Evolutionary conservation across 1,284 basidiomycete genomes (phyloP).

Genomic region (Apiotrichum gracile): DNA sequence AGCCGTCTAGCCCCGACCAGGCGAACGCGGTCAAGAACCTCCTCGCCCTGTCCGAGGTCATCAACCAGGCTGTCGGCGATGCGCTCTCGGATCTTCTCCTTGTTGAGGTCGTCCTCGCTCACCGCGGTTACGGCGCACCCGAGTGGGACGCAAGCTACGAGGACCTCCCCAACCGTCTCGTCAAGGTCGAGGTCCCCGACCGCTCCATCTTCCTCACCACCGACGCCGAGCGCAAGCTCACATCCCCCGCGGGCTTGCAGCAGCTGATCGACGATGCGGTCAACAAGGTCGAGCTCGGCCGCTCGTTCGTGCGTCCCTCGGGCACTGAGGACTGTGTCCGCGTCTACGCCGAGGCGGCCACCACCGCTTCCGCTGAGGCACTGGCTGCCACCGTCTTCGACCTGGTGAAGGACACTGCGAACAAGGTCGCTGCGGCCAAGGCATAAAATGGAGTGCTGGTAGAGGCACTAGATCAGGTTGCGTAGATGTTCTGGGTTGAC

Average conservation of each 20-base stretch:
- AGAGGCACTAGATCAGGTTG: too few species aligned
- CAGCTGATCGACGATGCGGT: constrained; percentile 80
- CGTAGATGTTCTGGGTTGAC: background rate
- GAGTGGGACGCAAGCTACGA: constrained; percentile 94
- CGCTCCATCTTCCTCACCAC: constrained; percentile 80
- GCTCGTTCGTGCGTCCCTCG: constrained; percentile 91
- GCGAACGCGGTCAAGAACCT: constrained; percentile 72
- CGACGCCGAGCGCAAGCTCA: constrained; percentile 86
- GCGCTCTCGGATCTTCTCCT: constrained; percentile 94
- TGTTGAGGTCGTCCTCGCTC: constrained; percentile 85
- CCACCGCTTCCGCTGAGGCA: constrained; percentile 64
- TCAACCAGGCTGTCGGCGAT: constrained; percentile 99
- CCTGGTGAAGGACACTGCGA: constrained; percentile 24
- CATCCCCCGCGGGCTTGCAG: constrained; percentile 75
- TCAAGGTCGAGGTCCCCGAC: constrained; percentile 87
- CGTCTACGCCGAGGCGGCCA: constrained; percentile 89
- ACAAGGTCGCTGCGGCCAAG: constrained; percentile 7
- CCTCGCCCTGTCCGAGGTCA: constrained; percentile 69
- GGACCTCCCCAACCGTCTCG: constrained; percentile 92
- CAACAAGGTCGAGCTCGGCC: constrained; percentile 71
- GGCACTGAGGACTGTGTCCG: constrained; percentile 98
- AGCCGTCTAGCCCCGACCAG: constrained; percentile 72
- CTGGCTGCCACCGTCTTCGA: constrained; percentile 33
- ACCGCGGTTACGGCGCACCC: constrained; percentile 72
- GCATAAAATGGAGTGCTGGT: background rate